Conservation (phyloP, 768 basidiomycete genomes). For the Leucocoprinus sp. region DNA sequence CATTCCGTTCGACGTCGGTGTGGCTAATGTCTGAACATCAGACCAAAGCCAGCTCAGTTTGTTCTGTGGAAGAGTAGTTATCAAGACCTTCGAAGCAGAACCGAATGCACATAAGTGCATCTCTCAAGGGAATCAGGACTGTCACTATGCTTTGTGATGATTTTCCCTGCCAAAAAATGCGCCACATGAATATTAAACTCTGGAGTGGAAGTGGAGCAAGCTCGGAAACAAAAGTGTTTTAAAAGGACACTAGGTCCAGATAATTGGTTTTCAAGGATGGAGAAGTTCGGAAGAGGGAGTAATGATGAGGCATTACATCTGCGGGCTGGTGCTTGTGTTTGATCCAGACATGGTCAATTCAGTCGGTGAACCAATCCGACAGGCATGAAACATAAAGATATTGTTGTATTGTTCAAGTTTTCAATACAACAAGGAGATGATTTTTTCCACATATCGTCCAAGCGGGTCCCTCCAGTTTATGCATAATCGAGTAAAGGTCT, state of each 20-base stretch:
- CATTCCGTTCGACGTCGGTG: constrained; percentile 24
- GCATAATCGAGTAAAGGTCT: constrained; percentile 32
- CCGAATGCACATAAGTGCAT: constrained; percentile 33
- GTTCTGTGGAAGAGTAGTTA: constrained; percentile 24
- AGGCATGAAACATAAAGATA: background rate
- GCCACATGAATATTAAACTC: constrained; percentile 38
- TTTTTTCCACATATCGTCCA: constrained; percentile 38
- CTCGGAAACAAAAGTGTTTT: constrained; percentile 24
- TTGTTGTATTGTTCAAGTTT: constrained; percentile 15
- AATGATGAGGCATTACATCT: constrained; percentile 22
- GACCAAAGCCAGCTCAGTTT: constrained; percentile 29
- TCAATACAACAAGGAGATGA: constrained; percentile 15
- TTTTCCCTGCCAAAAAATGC: constrained; percentile 23
- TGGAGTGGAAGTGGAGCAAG: constrained; percentile 27
- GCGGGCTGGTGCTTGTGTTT: background rate
- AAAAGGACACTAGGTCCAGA: constrained; percentile 27
- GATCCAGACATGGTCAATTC: background rate
- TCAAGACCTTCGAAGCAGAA: constrained; percentile 24
- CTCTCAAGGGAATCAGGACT: constrained; percentile 25
- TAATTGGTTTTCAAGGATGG: no score
- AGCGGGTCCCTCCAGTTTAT: constrained; percentile 37
- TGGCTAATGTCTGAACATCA: constrained; percentile 25
- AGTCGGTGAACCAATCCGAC: background rate
- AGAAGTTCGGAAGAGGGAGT: constrained; percentile 28
- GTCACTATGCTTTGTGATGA: constrained; percentile 8